phyloP scores from a whole-genome alignment of 768 basidiomycete genomes.

The Crepidotus variabilis region DNA sequence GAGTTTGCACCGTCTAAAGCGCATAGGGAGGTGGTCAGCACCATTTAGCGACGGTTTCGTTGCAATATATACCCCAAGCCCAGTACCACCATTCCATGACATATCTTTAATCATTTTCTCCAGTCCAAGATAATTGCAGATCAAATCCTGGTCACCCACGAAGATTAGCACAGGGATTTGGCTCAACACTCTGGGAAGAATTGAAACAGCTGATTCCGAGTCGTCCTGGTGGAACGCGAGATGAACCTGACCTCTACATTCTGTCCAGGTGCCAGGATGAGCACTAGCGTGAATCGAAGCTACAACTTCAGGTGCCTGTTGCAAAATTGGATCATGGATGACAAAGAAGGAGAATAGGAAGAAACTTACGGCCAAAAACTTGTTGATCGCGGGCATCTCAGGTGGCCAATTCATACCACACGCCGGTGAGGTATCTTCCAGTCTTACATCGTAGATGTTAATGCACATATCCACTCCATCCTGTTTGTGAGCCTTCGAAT shows the following conservation, averaged over 20 bases:
- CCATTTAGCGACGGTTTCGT: not conserved
- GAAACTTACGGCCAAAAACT: constrained; percentile 75
- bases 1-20: constrained; percentile 58
- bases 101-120: constrained; percentile 81
- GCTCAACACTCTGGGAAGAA: constrained; percentile 77
- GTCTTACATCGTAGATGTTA: constrained; percentile 93
- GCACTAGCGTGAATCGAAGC: constrained; percentile 75
- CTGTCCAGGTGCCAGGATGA: constrained; percentile 80
- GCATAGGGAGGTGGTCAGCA: constrained; percentile 4
- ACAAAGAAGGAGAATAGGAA: not conserved
- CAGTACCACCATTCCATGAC: constrained; percentile 82
- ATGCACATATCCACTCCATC: constrained; percentile 74
- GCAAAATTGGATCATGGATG: constrained; percentile 1
- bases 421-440: constrained; percentile 79
- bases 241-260: constrained; percentile 74
- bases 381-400: constrained; percentile 70
- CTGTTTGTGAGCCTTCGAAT: constrained; percentile 37
- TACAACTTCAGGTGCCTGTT: constrained; percentile 77
- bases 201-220: constrained; percentile 66
- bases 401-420: constrained; percentile 99
- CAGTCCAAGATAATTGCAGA: constrained; percentile 93
- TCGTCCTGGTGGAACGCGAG: constrained; percentile 49
- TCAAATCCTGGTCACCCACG: constrained; percentile 92
- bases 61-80: constrained; percentile 66
- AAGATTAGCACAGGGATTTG: constrained; percentile 87